phyloP scores from a whole-genome alignment of 345 rosid genomes.

The Populus ilicifolia region DNA sequence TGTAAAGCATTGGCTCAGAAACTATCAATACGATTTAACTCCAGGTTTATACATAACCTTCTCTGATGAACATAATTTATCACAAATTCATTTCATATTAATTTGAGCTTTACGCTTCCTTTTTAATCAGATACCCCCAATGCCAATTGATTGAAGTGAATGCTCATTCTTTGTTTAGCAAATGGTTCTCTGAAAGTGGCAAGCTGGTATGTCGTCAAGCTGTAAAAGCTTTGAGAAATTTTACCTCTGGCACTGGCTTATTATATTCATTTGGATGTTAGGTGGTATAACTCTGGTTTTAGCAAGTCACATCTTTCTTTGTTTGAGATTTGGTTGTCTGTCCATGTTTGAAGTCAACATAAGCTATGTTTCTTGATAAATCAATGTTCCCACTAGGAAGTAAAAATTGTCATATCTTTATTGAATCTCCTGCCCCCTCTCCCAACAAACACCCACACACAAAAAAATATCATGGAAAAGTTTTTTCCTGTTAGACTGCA shows the following conservation, averaged over 20 bases:
- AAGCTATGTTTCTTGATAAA: background rate
- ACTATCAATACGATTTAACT: conserved; percentile 76
- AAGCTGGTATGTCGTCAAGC: conserved; percentile 62
- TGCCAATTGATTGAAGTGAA: conserved; percentile 95
- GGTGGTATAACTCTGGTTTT: background rate
- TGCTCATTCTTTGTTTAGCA: conserved; percentile 97
- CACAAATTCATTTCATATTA: background rate
- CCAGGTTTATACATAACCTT: conserved; percentile 47
- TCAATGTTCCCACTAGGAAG: background rate
- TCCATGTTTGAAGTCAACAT: background rate
- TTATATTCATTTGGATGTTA: background rate
- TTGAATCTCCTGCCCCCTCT: background rate
- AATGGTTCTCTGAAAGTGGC: conserved; percentile 99
- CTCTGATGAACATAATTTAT: background rate
- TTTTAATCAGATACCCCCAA: conserved; percentile 68
- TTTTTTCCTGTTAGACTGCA: background rate
- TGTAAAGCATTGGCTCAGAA: conserved; percentile 98
- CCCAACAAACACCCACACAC: background rate
- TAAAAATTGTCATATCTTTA: background rate
- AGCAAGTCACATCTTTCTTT: background rate
- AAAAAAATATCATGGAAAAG: background rate
- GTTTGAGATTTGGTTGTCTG: background rate
- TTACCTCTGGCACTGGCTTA: background rate
- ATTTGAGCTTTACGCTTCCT: conserved; percentile 15
- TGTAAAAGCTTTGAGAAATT: background rate